Evolutionary conservation across 306 rosid species (phyloP).

Genomic region (Citrullus mucosospermus): DNA sequence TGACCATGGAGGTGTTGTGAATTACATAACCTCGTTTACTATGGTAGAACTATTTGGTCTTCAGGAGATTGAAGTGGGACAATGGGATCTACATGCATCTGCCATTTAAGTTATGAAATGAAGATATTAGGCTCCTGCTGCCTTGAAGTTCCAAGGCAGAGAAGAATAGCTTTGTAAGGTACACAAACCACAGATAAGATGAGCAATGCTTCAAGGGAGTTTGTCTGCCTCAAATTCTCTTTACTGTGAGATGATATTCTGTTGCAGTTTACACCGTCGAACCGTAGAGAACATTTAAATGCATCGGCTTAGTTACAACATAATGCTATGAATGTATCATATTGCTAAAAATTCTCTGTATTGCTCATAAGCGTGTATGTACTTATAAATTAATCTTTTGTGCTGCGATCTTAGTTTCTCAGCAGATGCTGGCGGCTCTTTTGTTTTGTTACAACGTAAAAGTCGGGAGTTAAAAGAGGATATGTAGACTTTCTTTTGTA

Average conservation of each 20-base stretch:
- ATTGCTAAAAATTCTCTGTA: background rate
- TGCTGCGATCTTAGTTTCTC: background rate
- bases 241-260: background rate
- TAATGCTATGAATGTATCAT: background rate
- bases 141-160: background rate
- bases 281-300: background rate
- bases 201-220: background rate
- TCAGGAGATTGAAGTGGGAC: slow-evolving; percentile 26
- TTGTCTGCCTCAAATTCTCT: background rate
- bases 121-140: background rate
- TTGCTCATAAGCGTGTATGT: background rate
- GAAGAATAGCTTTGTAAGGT: background rate
- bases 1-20: background rate
- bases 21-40: background rate
- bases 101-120: background rate
- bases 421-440: background rate
- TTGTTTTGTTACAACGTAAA: background rate
- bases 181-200: background rate
- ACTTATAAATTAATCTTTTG: background rate
- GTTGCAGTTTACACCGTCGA: background rate
- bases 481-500: background rate
- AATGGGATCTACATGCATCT: background rate
- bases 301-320: background rate
- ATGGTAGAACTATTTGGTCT: background rate
- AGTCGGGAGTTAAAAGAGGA: background rate